phyloP scores from a whole-genome alignment of 2,329 filamentous ascomycete species.

The Aschersonia sp. region DNA sequence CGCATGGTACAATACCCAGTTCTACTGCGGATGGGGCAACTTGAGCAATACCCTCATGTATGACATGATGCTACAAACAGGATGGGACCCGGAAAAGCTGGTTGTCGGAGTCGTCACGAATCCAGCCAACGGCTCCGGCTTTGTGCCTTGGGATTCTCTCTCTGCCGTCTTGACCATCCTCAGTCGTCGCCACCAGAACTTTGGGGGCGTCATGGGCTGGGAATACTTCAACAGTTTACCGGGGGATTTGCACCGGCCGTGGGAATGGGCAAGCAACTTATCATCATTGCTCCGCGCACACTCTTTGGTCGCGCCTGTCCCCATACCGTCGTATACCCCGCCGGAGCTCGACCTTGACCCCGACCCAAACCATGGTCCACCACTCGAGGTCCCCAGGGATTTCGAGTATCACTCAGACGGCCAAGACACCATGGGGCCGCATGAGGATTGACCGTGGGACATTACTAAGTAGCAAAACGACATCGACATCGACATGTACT shows the following conservation, averaged over 20 bases:
- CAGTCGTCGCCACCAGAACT: slow-evolving; percentile 41
- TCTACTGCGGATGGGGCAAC: slow-evolving; percentile 81
- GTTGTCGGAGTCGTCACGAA: slow-evolving; percentile 75
- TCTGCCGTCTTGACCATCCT: slow-evolving; percentile 26
- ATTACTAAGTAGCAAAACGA: too few species aligned
- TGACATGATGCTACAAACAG: slow-evolving; percentile 37
- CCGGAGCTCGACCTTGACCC: slow-evolving; percentile 4
- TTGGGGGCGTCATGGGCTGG: slow-evolving; percentile 90
- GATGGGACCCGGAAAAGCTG: slow-evolving; percentile 60
- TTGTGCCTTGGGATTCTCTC: slow-evolving; percentile 32
- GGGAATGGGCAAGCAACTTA: slow-evolving; percentile 66
- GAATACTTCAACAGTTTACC: slow-evolving; percentile 81
- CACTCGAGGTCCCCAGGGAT: slow-evolving; percentile 7
- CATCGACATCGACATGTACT: too few species aligned
- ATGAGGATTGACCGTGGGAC: too few species aligned
- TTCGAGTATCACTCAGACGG: slow-evolving; percentile 12
- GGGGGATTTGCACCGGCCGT: slow-evolving; percentile 46
- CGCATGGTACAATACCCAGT: slow-evolving; percentile 81
- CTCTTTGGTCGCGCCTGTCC: slow-evolving; percentile 6
- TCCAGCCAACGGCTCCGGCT: slow-evolving; percentile 52
- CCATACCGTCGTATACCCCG: background rate
- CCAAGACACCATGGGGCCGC: background rate
- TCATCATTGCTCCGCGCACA: slow-evolving; percentile 26
- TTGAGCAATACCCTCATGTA: slow-evolving; percentile 31
- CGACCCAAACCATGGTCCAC: slow-evolving; percentile 6